Evolutionary conservation across 2,329 filamentous ascomycete genomes (phyloP).

Genomic region (Botryotinia narcissicola): DNA sequence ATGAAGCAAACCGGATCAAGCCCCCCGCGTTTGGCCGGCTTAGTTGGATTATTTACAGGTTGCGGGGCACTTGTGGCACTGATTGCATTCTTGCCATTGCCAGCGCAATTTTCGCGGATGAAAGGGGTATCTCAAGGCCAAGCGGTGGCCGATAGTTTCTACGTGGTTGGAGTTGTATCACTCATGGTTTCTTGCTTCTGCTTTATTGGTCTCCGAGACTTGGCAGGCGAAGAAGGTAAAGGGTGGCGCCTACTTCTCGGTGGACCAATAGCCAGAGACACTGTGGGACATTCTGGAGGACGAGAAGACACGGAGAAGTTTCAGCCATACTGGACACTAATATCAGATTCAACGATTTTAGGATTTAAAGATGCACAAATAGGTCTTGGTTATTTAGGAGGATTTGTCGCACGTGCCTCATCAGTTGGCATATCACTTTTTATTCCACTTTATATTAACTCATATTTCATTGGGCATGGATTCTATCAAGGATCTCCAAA

Average conservation of each 20-base stretch:
- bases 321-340: slow-evolving; percentile 57
- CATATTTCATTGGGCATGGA: slow-evolving; percentile 79
- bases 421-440: slow-evolving; percentile 95
- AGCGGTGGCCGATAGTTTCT: slow-evolving; percentile 82
- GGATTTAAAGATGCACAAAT: slow-evolving; percentile 77
- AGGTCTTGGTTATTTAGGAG: slow-evolving; percentile 83
- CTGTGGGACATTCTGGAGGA: slow-evolving; percentile 19
- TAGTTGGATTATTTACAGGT: slow-evolving; percentile 90
- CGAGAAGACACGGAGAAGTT: slow-evolving; percentile 32
- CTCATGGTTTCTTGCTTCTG: slow-evolving; percentile 72
- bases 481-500: slow-evolving; percentile 69
- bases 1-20: slow-evolving; percentile 43
- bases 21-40: slow-evolving; percentile 69
- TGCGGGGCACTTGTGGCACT: slow-evolving; percentile 87
- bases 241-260: slow-evolving; percentile 61
- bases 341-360: slow-evolving; percentile 63
- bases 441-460: slow-evolving; percentile 88
- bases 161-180: slow-evolving; percentile 74
- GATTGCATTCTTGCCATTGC: slow-evolving; percentile 78
- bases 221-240: slow-evolving; percentile 75
- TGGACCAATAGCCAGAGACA: slow-evolving; percentile 23
- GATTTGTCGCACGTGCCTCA: slow-evolving; percentile 90
- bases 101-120: slow-evolving; percentile 70
- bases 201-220: slow-evolving; percentile 68
- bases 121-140: slow-evolving; percentile 69